These are phyloP conservation scores for Amaranthus palmeri DNA, from an alignment of 148 eudicot species.

Conservation along the genomic window DNA sequence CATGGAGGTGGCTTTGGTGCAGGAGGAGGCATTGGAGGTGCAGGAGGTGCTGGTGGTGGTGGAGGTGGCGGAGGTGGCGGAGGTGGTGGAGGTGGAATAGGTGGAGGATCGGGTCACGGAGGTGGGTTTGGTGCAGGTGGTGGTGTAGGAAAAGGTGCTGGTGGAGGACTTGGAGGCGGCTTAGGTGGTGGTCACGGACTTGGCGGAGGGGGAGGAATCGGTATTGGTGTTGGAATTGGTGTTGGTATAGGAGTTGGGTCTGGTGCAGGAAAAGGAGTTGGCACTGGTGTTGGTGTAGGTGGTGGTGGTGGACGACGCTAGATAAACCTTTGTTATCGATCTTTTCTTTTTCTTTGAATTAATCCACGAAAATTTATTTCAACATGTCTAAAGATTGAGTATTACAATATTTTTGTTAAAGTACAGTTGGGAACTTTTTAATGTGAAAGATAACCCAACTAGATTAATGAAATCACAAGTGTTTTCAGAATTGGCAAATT, in stretches of 20 bases:
- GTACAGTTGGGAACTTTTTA: background rate
- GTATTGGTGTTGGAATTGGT: slow-evolving; percentile 28
- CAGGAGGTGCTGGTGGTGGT: slow-evolving; percentile 22
- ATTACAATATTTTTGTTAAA: too few species aligned
- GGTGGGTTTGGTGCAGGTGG: slow-evolving; percentile 25
- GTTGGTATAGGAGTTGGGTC: slow-evolving; percentile 24
- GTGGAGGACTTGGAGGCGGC: slow-evolving; percentile 23
- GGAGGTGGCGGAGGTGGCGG: slow-evolving; percentile 21
- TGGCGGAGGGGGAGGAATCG: slow-evolving; percentile 27
- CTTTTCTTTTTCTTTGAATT: background rate
- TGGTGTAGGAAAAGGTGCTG: slow-evolving; percentile 22
- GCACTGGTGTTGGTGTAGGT: slow-evolving; percentile 29
- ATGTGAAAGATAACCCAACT: background rate
- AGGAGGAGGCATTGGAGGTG: slow-evolving; percentile 15
- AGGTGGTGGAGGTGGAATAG: slow-evolving; percentile 21
- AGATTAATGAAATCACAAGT: too few species aligned
- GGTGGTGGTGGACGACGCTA: slow-evolving; percentile 31
- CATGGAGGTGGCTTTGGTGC: background rate
- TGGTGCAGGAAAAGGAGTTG: slow-evolving; percentile 25
- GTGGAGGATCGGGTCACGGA: slow-evolving; percentile 24
- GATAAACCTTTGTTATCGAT: background rate
- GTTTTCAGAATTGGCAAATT: too few species aligned
- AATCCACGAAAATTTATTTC: background rate
- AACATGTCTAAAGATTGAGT: background rate
- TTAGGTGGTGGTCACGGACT: slow-evolving; percentile 21